Evolutionary conservation across 2,329 filamentous ascomycete genomes (phyloP).

Genomic region (Chrysoporthe austroafricana): DNA sequence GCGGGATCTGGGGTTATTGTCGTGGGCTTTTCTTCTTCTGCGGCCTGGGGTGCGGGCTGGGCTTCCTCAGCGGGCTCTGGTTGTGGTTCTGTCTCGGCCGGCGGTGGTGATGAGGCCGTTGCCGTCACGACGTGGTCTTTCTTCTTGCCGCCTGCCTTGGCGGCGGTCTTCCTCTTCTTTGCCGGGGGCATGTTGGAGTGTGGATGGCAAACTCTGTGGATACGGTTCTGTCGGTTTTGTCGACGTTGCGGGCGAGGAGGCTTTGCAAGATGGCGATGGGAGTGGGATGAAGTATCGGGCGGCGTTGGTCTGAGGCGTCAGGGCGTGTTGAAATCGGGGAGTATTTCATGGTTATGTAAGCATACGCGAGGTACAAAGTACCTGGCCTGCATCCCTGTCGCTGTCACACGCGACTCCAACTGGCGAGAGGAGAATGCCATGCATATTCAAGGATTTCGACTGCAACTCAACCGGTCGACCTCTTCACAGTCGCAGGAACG

Average conservation of each 20-base stretch:
- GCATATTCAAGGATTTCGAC: neutral
- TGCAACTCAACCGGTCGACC: neutral
- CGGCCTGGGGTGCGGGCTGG: slow-evolving; percentile 15
- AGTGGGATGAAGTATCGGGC: no score
- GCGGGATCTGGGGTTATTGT: slow-evolving; percentile 5
- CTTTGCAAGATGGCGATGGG: neutral
- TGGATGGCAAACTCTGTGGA: slow-evolving; percentile 5
- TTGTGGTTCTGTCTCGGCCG: slow-evolving; percentile 12
- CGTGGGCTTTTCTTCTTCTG: slow-evolving; percentile 15
- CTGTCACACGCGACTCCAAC: slow-evolving; percentile 2
- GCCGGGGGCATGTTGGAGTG: slow-evolving; percentile 36
- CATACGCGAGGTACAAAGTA: neutral
- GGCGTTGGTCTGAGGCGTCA: neutral
- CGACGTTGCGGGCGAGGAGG: neutral
- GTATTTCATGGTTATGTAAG: neutral
- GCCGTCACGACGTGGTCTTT: slow-evolving; percentile 23
- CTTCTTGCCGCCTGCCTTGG: slow-evolving; percentile 26
- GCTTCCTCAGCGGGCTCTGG: slow-evolving; percentile 16
- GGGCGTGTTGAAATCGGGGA: neutral
- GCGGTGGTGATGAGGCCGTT: slow-evolving; percentile 23
- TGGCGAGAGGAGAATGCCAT: neutral
- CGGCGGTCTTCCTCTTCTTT: slow-evolving; percentile 38
- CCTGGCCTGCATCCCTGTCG: neutral
- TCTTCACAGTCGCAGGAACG: neutral
- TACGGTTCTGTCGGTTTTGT: slow-evolving; percentile 5